phyloP scores from a whole-genome alignment of 1,139 yeast genomes.

The Zhuliangozyma blackwelliae region DNA sequence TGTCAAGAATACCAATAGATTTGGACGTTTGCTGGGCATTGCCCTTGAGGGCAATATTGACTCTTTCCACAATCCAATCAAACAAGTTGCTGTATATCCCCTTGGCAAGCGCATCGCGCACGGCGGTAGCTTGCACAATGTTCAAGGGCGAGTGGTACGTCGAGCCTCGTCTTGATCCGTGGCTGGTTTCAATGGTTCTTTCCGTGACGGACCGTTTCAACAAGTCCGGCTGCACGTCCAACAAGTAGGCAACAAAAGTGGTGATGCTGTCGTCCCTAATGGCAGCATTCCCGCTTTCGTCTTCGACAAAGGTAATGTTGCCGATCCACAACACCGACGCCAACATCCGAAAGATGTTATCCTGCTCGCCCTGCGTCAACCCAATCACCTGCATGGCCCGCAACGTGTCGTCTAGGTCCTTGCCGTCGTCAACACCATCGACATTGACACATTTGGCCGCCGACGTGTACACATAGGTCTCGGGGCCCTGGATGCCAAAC shows the following conservation, averaged over 20 bases:
- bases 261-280: slow-evolving; percentile 85
- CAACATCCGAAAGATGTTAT: slow-evolving; percentile 78
- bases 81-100: slow-evolving; percentile 89
- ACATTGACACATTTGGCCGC: slow-evolving; percentile 83
- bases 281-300: slow-evolving; percentile 80
- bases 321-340: slow-evolving; percentile 94
- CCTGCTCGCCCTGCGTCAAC: slow-evolving; percentile 75
- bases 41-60: slow-evolving; percentile 60
- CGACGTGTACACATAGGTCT: slow-evolving; percentile 84
- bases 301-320: slow-evolving; percentile 79
- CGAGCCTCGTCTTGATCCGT: slow-evolving; percentile 86
- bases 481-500: slow-evolving; percentile 91
- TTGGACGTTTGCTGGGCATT: slow-evolving; percentile 47
- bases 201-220: slow-evolving; percentile 69
- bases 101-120: slow-evolving; percentile 91
- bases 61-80: slow-evolving; percentile 97
- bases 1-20: slow-evolving; percentile 88
- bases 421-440: slow-evolving; percentile 77
- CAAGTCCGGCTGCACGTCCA: slow-evolving; percentile 71
- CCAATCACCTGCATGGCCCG: slow-evolving; percentile 89
- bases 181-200: slow-evolving; percentile 84
- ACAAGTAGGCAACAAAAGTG: slow-evolving; percentile 85
- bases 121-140: slow-evolving; percentile 88
- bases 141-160: slow-evolving; percentile 93
- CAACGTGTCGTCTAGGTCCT: slow-evolving; percentile 76